Base-by-base conservation (phyloP, 164 flowering plant genomes). In the Umbellularia californica region DNA sequence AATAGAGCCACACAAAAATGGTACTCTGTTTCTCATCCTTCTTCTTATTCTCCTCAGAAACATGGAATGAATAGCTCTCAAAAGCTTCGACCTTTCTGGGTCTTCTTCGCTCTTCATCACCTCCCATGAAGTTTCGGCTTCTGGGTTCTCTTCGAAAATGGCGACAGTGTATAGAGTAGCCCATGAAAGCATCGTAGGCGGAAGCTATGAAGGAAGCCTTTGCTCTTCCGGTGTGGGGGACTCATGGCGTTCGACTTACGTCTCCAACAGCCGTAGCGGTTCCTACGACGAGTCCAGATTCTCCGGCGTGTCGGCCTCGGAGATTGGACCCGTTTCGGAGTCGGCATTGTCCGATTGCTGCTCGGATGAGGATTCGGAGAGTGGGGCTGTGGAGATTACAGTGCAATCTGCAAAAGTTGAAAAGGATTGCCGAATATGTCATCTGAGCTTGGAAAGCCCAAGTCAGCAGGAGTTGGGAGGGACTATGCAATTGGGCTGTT, bases 351-450 rank as follows among this genome's bases (percentile, higher is more conserved):
- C 91, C 20, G 87, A 85, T 69, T 76, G 81, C 67, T 85, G 90
- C 50, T 84, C 82, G 64, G 87, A 75, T 74, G 78, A 79, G 69
- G 88, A 79, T 75, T 77, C 68, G 68, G 86, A 81, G 65, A 77
- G 58, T 60, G 88, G 81, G 68, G 80, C 68, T 51, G 67, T 75
- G 10, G 86, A 86, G 71, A 80, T 82, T 30, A 88, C 88, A 80
- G 88, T 84, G 84, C 86, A 86, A 81, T 81, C 81, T 74, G 83
- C 79, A 2, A 85, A 76, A 69, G 85, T 76, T 2, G 98, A 89
- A 78, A 88, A 81, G 75, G 94, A 92, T 80, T 94, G 98, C 75
- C 84, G 98, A 77, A 94, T 94, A 79, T 94, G 98, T 73, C 98
- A 94, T 72, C 79, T 94, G 81, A 89, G 87, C 23, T 85, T 94